Evolutionary conservation across 1,139 yeast genomes (phyloP), one percentile per base, ranked within the genome.

Genomic region (Blastobotrys buckinghamii): DNA sequence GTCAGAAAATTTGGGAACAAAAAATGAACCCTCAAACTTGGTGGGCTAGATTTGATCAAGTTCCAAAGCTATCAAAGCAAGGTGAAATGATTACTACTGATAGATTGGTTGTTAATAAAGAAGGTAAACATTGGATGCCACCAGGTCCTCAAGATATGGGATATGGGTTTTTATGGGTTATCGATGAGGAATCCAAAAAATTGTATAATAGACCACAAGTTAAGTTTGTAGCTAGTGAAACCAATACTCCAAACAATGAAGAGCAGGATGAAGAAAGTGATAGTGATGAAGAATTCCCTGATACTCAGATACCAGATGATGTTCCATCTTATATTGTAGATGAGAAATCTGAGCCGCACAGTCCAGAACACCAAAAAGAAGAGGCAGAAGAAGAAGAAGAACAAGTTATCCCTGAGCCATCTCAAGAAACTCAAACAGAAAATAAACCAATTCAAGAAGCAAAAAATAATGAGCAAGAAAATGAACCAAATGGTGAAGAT

Each of bases 61-160:
- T 89, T 6, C 78, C 87, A 1, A 86, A 88, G 59, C 77, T 77
- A 46, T 89, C 74, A 51, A 87, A 82, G 57, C 75, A 77, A 2
- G 82, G 81, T 0, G 75, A 78, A 8, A 73, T 85, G 29, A 70
- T 89, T 44, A 76, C 81, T 1, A 71, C 84, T 7, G 95, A 94
- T 8, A 68, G 73, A 44, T 77, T 90, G 53, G 75, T 76, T 48
- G 74, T 78, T 47, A 72, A 77, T 35, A 79, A 78, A 9, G 72
- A 74, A 39, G 63, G 62, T n/a, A 83, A 82, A 62, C 78, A 75
- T 24, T 78, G 70, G 54, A 70, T 90, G 59, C 95, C 96, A 0
- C 96, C 97, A 1, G 76, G 82, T 15, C 95, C 83, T 58, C 67
- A 89, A 58, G 90, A 82, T 0, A 84, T 92, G 95, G 98, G 98